Conservation (phyloP, 768 basidiomycete species). For the Lenzites betulinus region DNA sequence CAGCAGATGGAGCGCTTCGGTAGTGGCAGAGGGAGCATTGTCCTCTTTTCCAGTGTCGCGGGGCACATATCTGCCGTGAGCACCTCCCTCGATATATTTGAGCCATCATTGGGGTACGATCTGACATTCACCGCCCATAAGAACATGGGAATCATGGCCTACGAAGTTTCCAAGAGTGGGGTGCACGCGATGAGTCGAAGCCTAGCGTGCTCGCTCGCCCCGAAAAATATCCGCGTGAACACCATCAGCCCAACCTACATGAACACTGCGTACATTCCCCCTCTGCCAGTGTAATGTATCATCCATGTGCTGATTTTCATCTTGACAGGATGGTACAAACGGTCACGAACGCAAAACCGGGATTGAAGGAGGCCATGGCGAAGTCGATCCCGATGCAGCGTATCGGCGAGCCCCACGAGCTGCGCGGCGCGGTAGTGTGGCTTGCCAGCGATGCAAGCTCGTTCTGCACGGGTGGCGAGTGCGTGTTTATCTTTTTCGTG, state of each 20-base stretch:
- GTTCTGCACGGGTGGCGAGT: background rate
- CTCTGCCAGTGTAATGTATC: background rate
- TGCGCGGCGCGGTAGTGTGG: too few species aligned
- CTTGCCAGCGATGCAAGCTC: background rate
- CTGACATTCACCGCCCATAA: background rate
- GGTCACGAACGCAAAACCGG: too few species aligned
- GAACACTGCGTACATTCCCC: conserved; percentile 60
- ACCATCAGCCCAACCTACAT: conserved; percentile 75
- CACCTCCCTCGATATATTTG: conserved; percentile 33
- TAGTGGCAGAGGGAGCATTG: conserved; percentile 40
- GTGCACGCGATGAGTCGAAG: conserved; percentile 78
- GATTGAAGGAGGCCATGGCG: background rate
- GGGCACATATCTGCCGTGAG: conserved; percentile 41
- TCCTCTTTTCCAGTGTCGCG: conserved; percentile 41
- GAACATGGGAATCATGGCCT: conserved; percentile 57
- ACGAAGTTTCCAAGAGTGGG: conserved; percentile 74
- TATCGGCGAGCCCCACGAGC: too few species aligned
- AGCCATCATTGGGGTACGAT: background rate
- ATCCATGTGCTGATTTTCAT: background rate
- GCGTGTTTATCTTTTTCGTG: background rate
- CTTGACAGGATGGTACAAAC: background rate
- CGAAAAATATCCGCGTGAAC: conserved; percentile 67
- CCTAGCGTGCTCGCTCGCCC: conserved; percentile 78
- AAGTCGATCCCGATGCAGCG: too few species aligned
- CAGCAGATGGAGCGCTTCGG: conserved; percentile 37